These are phyloP conservation scores for Hanseniaspora clermontiae DNA, from an alignment of 805 yeast species.

Conservation along the genomic window DNA sequence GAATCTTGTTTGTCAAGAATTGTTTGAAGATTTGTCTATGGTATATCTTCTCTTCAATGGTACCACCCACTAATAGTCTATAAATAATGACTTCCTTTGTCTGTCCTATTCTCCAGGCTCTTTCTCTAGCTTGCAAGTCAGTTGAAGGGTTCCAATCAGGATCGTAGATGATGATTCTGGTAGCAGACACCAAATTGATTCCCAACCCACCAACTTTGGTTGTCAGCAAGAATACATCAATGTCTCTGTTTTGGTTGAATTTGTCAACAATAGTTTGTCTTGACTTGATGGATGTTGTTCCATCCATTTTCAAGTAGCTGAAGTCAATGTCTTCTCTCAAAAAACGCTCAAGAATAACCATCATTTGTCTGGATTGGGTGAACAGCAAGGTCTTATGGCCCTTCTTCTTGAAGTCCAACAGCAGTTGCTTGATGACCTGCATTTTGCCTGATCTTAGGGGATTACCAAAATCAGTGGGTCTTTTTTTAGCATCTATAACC, in stretches of 20 bases:
- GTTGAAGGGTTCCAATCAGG: conserved; percentile 99
- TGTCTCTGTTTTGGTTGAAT: conserved; percentile 48
- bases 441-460: conserved; percentile 69
- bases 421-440: conserved; percentile 68
- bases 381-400: conserved; percentile 74
- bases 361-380: conserved; percentile 88
- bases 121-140: conserved; percentile 88
- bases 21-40: conserved; percentile 96
- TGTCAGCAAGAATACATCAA: conserved; percentile 64
- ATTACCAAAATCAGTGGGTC: conserved; percentile 38
- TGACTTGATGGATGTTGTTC: conserved; percentile 65
- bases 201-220: conserved; percentile 96
- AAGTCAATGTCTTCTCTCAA: conserved; percentile 34
- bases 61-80: conserved; percentile 83
- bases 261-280: conserved; percentile 71
- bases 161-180: conserved; percentile 82
- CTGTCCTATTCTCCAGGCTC: conserved; percentile 97
- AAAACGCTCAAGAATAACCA: conserved; percentile 69
- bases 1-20: conserved; percentile 77
- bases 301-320: conserved; percentile 79
- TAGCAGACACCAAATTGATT: conserved; percentile 87
- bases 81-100: conserved; percentile 83
- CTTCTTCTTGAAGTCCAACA: conserved; percentile 64
- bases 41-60: conserved; percentile 92
- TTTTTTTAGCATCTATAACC: conserved; percentile 25